phyloP scores from a whole-genome alignment of 768 basidiomycete genomes.

The Xerocomellus intermedius region DNA sequence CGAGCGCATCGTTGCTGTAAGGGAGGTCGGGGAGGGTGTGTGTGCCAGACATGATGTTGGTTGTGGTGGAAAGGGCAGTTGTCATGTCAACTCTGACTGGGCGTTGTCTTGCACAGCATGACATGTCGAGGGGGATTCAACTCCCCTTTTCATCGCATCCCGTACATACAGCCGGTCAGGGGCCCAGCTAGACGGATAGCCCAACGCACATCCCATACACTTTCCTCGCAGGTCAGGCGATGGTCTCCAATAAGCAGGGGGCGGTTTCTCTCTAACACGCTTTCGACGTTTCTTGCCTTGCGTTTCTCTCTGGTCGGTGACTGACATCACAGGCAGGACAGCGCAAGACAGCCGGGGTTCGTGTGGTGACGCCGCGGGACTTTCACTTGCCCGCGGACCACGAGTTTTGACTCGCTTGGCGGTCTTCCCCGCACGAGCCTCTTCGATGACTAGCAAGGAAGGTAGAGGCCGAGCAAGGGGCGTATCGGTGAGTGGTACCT shows the following conservation, averaged over 20 bases:
- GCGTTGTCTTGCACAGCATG: constrained; percentile 20
- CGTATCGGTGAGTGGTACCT: neutral
- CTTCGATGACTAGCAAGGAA: constrained; percentile 25
- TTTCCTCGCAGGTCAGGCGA: constrained; percentile 18
- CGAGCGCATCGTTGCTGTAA: constrained; percentile 85
- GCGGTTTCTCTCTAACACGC: constrained; percentile 13
- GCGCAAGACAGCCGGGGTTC: constrained; percentile 15
- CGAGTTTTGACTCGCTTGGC: neutral
- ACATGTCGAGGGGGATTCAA: constrained; percentile 3
- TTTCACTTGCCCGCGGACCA: neutral
- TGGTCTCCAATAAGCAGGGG: constrained; percentile 32
- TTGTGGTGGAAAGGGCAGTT: neutral
- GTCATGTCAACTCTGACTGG: neutral
- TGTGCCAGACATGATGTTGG: constrained; percentile 37
- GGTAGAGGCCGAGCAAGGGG: constrained; percentile 9
- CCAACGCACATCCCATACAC: constrained; percentile 32
- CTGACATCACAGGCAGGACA: constrained; percentile 19
- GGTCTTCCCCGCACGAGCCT: constrained; percentile 1
- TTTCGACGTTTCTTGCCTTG: constrained; percentile 11
- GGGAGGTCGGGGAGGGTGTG: constrained; percentile 73
- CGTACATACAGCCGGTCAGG: constrained; percentile 22
- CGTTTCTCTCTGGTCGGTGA: neutral
- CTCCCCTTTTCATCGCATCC: constrained; percentile 28
- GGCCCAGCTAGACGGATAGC: constrained; percentile 32
- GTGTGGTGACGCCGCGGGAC: constrained; percentile 21